Evolutionary conservation across 2,329 filamentous ascomycete species (phyloP).

Genomic region (Xylaria hypoxylon): DNA sequence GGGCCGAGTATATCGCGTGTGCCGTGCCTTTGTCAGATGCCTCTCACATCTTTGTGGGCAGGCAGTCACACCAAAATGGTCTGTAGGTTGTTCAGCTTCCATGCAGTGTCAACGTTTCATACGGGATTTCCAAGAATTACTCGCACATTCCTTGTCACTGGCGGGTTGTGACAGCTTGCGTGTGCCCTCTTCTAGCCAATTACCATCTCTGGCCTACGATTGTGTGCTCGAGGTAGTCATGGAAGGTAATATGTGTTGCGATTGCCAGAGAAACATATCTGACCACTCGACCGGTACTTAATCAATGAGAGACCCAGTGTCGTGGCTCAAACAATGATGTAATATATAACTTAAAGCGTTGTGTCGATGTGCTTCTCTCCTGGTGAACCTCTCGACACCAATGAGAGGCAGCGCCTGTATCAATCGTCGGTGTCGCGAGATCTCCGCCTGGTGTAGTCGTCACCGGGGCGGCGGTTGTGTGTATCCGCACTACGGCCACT

Average conservation of each 20-base stretch:
- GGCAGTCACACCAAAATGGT: neutral
- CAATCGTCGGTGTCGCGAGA: neutral
- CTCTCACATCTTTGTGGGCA: neutral
- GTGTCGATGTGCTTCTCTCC: slow-evolving; percentile 4
- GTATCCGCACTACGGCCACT: neutral
- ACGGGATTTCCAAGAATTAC: slow-evolving; percentile 1
- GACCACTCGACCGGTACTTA: neutral
- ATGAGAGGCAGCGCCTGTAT: neutral
- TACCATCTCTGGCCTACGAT: neutral
- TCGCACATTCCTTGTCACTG: neutral
- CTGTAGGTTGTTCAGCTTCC: slow-evolving; percentile 7
- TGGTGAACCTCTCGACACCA: neutral
- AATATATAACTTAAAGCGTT: slow-evolving; percentile 5
- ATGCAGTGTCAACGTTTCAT: slow-evolving; percentile 5
- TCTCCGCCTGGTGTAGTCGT: neutral
- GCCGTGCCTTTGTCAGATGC: neutral
- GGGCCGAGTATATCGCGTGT: neutral
- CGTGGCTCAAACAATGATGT: neutral
- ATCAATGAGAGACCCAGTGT: slow-evolving; percentile 1
- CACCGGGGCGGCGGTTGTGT: neutral
- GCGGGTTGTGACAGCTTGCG: slow-evolving; percentile 5
- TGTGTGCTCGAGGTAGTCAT: neutral
- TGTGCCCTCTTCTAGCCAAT: neutral
- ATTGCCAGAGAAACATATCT: neutral
- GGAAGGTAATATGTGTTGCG: neutral